Evolutionary conservation across 768 basidiomycete species (phyloP).

Genomic region (Trametes meyenii): DNA sequence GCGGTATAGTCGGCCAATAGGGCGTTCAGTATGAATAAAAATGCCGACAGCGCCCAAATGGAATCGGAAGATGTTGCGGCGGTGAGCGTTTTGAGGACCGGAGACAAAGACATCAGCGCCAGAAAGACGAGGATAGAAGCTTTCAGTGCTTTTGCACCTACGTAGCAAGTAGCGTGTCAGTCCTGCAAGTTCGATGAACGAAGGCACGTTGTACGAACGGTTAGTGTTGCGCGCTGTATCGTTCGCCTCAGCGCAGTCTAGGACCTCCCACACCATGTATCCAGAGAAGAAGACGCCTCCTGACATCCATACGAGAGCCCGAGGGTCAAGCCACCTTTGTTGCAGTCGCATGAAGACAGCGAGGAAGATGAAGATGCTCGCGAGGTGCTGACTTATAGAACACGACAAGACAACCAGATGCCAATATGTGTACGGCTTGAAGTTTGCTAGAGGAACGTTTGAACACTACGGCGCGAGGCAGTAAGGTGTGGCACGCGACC

Average conservation of each 20-base stretch:
- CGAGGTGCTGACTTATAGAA: slow-evolving; percentile 83
- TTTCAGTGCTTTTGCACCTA: slow-evolving; percentile 74
- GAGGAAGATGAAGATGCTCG: slow-evolving; percentile 80
- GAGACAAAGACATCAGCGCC: slow-evolving; percentile 86
- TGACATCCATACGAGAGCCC: slow-evolving; percentile 67
- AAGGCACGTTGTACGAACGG: slow-evolving; percentile 31
- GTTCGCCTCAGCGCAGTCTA: slow-evolving; percentile 40
- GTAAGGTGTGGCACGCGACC: not conserved
- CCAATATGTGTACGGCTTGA: slow-evolving; percentile 77
- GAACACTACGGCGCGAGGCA: not conserved
- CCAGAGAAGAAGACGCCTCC: slow-evolving; percentile 61
- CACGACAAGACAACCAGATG: slow-evolving; percentile 69
- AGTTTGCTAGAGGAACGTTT: slow-evolving; percentile 65
- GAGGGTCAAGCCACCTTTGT: slow-evolving; percentile 65
- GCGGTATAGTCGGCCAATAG: slow-evolving; percentile 83
- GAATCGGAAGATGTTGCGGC: slow-evolving; percentile 96
- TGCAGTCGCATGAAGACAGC: slow-evolving; percentile 76
- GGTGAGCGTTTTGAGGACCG: slow-evolving; percentile 89
- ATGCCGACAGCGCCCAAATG: slow-evolving; percentile 93
- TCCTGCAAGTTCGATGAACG: not conserved
- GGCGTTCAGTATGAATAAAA: slow-evolving; percentile 79
- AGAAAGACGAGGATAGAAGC: slow-evolving; percentile 88
- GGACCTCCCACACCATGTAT: slow-evolving; percentile 63
- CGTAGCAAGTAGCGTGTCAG: not conserved
- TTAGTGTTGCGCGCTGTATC: slow-evolving; percentile 31